Conservation (phyloP, 306 rosid species). For the Prunus kanzakura region DNA sequence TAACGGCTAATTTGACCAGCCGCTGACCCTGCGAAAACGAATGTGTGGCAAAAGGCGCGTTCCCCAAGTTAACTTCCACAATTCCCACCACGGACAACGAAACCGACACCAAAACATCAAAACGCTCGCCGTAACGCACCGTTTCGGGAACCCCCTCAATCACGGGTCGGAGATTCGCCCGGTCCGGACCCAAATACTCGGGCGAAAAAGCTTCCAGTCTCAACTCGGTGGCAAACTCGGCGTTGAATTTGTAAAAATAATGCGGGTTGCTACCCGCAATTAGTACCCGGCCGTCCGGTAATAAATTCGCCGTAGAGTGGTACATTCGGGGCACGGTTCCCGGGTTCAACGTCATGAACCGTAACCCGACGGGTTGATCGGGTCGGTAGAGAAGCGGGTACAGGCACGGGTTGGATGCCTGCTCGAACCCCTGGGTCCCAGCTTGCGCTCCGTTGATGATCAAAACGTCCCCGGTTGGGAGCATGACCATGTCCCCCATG, state of each 20-base stretch:
- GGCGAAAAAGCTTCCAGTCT: slow-evolving; percentile 81
- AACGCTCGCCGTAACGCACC: slow-evolving; percentile 48
- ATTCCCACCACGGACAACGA: slow-evolving; percentile 62
- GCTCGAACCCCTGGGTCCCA: slow-evolving; percentile 74
- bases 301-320: slow-evolving; percentile 74
- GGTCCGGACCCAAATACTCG: slow-evolving; percentile 57
- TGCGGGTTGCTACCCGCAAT: slow-evolving; percentile 85
- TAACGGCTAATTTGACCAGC: slow-evolving; percentile 61
- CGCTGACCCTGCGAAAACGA: slow-evolving; percentile 92
- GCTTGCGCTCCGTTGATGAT: slow-evolving; percentile 77
- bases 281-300: slow-evolving; percentile 74
- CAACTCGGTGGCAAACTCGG: slow-evolving; percentile 66
- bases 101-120: slow-evolving; percentile 58
- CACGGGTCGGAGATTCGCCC: slow-evolving; percentile 57
- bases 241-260: slow-evolving; percentile 45
- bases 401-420: slow-evolving; percentile 67
- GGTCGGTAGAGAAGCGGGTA: slow-evolving; percentile 72
- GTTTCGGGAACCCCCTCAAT: slow-evolving; percentile 50
- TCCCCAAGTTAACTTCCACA: slow-evolving; percentile 66
- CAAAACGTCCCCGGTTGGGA: slow-evolving; percentile 70
- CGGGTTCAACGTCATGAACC: slow-evolving; percentile 80
- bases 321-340: slow-evolving; percentile 75
- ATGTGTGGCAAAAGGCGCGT: slow-evolving; percentile 83
- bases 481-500: slow-evolving; percentile 94
- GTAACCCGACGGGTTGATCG: slow-evolving; percentile 62